phyloP scores from a whole-genome alignment of 2,329 filamentous ascomycete species.

The Phaeosphaeriaceae sp. region DNA sequence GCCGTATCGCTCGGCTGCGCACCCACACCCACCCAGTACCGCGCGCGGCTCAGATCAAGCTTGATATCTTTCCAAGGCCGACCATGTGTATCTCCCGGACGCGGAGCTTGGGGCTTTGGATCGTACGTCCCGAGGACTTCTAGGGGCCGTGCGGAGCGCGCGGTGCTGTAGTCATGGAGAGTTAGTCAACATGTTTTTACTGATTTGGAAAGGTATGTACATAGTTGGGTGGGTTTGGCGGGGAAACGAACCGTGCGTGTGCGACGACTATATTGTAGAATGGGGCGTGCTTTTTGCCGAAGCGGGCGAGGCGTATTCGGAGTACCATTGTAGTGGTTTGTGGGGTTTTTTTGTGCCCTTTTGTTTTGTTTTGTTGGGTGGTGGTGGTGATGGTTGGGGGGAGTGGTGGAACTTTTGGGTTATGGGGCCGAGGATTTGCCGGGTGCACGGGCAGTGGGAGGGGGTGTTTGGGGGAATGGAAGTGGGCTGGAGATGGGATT shows the following conservation, averaged over 20 bases:
- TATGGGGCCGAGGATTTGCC: neutral
- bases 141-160: constrained; percentile 84
- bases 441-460: too few relatives aligned
- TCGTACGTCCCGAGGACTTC: constrained; percentile 82
- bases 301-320: constrained; percentile 90
- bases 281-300: constrained; percentile 84
- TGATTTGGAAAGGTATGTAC: too few relatives aligned
- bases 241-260: constrained; percentile 75
- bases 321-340: constrained; percentile 74
- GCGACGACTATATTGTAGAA: constrained; percentile 98
- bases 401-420: neutral
- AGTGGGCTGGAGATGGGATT: constrained; percentile 19
- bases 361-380: too few relatives aligned
- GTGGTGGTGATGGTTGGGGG: too few relatives aligned
- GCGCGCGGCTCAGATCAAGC: constrained; percentile 78
- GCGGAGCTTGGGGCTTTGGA: constrained; percentile 62
- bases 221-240: neutral
- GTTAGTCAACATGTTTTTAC: neutral
- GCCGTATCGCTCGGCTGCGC: constrained; percentile 91
- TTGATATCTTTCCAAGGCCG: constrained; percentile 89
- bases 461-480: too few relatives aligned
- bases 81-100: constrained; percentile 57
- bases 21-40: constrained; percentile 97
- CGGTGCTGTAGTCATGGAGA: constrained; percentile 65
- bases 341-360: constrained; percentile 13